phyloP scores from a whole-genome alignment of 306 rosid species.

The Astragalus glycyphyllos region DNA sequence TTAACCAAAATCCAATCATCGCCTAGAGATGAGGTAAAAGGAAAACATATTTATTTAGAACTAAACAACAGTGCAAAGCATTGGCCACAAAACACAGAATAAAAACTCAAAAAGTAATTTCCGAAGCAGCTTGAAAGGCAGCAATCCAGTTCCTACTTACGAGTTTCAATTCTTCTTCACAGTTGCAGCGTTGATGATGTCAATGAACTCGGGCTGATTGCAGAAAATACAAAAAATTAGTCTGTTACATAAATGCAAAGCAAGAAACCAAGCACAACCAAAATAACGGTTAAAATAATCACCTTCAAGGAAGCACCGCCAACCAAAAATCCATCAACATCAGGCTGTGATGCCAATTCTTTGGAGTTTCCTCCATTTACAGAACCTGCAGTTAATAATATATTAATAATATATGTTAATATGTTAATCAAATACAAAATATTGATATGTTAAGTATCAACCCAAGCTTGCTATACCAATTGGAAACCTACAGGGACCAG shows the following conservation, averaged over 20 bases:
- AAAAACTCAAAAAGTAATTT: slow-evolving; percentile 36
- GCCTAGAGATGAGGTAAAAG: slow-evolving; percentile 31
- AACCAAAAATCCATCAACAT: slow-evolving; percentile 92
- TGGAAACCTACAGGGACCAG: neutral
- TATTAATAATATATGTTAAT: neutral
- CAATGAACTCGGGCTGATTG: slow-evolving; percentile 73
- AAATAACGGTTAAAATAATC: slow-evolving; percentile 5
- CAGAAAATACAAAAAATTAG: slow-evolving; percentile 13
- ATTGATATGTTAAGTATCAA: neutral
- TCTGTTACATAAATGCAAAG: slow-evolving; percentile 33
- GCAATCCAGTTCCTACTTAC: slow-evolving; percentile 29
- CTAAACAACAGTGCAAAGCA: slow-evolving; percentile 35
- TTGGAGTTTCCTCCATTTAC: slow-evolving; percentile 89
- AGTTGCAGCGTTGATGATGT: slow-evolving; percentile 81
- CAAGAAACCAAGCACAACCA: slow-evolving; percentile 23
- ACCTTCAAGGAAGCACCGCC: slow-evolving; percentile 97
- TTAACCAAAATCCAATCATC: slow-evolving; percentile 42
- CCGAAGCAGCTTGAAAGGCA: slow-evolving; percentile 45
- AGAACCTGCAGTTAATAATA: slow-evolving; percentile 61
- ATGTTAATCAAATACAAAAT: neutral
- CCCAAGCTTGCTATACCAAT: neutral
- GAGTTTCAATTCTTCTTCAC: slow-evolving; percentile 66
- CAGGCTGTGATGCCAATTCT: slow-evolving; percentile 83
- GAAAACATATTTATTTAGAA: slow-evolving; percentile 39
- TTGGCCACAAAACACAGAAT: slow-evolving; percentile 37